Percentiles rank a stretch among this genome's conserved stretches.
Evolutionary conservation across 2,329 filamentous ascomycete species (phyloP).

Genomic region (Epichloe uncinata): DNA sequence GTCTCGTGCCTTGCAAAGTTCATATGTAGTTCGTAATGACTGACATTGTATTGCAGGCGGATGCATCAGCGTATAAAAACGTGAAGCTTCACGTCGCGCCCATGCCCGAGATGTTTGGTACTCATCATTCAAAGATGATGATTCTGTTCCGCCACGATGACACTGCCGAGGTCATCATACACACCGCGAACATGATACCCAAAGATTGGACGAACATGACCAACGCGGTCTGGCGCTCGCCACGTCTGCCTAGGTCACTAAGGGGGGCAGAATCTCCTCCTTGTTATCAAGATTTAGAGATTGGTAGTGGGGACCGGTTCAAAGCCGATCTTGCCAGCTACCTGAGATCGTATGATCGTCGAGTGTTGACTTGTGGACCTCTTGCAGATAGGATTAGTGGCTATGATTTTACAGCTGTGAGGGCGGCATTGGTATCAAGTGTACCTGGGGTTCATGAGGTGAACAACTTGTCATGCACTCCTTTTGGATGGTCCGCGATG

Average conservation of each 20-base stretch:
- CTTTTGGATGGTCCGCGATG: constrained; percentile 68
- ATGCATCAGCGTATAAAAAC: constrained; percentile 47
- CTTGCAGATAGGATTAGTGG: constrained; percentile 43
- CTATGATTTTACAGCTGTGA: constrained; percentile 59
- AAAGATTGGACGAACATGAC: constrained; percentile 83
- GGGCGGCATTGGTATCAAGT: constrained; percentile 63
- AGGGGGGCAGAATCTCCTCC: not conserved
- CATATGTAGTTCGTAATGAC: not conserved
- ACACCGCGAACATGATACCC: constrained; percentile 84
- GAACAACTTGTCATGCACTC: constrained; percentile 32
- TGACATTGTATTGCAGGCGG: constrained; percentile 5
- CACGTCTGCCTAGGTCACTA: constrained; percentile 43
- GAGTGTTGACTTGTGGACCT: constrained; percentile 35
- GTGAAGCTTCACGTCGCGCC: constrained; percentile 59
- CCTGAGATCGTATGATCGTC: constrained; percentile 52
- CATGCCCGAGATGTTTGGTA: constrained; percentile 76
- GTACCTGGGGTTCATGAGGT: constrained; percentile 54
- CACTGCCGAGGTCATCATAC: constrained; percentile 65
- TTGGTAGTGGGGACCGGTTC: constrained; percentile 56
- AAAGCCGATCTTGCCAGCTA: constrained; percentile 65
- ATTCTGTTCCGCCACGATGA: constrained; percentile 68
- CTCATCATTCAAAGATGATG: constrained; percentile 80
- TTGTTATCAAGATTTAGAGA: constrained; percentile 4
- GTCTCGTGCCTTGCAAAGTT: constrained; percentile 6
- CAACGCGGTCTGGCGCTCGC: constrained; percentile 70